A percentile compares a stretch with the other conserved stretches of the same genome.
phyloP scores from a whole-genome alignment of 768 basidiomycete species.

The Tulasnella sp. region DNA sequence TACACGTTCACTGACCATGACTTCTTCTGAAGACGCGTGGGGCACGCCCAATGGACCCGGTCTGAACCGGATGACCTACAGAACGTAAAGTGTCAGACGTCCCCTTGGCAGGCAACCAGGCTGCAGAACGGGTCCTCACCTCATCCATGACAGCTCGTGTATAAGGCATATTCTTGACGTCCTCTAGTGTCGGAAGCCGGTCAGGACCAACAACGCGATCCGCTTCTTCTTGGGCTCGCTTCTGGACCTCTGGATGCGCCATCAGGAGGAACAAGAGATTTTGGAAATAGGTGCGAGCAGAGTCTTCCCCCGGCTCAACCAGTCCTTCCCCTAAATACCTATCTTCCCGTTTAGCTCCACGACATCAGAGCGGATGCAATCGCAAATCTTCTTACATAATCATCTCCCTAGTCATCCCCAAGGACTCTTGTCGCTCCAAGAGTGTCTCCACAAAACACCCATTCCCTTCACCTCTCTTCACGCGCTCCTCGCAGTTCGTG shows the following conservation, averaged over 20 bases:
- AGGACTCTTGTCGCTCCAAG: constrained; percentile 19
- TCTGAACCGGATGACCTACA: neutral
- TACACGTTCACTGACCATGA: neutral
- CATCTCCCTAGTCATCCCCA: constrained; percentile 22
- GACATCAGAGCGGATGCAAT: neutral
- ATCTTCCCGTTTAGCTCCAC: neutral
- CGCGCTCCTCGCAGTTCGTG: constrained; percentile 20
- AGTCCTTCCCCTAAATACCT: neutral
- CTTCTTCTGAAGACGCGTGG: constrained; percentile 13
- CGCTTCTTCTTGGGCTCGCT: neutral
- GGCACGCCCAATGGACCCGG: constrained; percentile 15
- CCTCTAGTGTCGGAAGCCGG: constrained; percentile 2
- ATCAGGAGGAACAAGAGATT: neutral
- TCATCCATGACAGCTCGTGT: constrained; percentile 1
- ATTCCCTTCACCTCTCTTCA: constrained; percentile 21
- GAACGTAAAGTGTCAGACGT: neutral
- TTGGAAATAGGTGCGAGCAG: neutral
- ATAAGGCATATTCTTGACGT: constrained; percentile 7
- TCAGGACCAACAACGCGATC: constrained; percentile 8
- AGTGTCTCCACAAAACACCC: constrained; percentile 27
- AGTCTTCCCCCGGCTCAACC: neutral
- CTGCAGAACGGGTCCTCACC: neutral
- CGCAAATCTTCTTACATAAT: neutral
- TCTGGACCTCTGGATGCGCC: neutral
- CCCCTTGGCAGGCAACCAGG: no score